These are phyloP conservation scores for Phytophthora hibernalis DNA, from an alignment of 352 stramenopile species.

Conservation along the genomic window DNA sequence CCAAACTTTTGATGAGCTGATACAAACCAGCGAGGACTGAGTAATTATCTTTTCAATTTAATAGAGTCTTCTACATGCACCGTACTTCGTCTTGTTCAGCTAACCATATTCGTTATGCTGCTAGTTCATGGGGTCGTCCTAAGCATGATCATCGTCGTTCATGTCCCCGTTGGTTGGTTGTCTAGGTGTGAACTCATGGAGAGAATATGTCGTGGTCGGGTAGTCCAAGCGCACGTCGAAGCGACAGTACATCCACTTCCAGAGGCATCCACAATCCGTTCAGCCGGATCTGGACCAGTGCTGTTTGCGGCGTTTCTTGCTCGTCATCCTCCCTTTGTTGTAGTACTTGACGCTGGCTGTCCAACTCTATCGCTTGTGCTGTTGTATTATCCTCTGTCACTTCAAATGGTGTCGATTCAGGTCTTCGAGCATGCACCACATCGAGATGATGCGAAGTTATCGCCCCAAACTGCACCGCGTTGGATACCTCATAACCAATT, in stretches of 20 bases:
- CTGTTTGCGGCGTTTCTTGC: neutral
- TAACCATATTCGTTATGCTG: neutral
- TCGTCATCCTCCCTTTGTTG: neutral
- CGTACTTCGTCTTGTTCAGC: neutral
- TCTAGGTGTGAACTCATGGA: slow-evolving; percentile 4
- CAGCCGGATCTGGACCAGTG: neutral
- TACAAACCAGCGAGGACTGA: slow-evolving; percentile 4
- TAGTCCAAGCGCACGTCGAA: too few species aligned
- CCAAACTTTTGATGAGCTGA: slow-evolving; percentile 4
- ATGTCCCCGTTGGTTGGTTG: neutral
- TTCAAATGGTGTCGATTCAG: neutral
- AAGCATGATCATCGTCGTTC: neutral
- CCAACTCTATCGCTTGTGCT: slow-evolving; percentile 6
- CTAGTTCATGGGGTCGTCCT: slow-evolving; percentile 2
- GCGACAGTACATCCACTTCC: too few species aligned
- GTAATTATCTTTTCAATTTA: slow-evolving; percentile 1
- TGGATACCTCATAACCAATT: slow-evolving; percentile 6
- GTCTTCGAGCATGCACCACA: neutral
- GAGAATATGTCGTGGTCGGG: slow-evolving; percentile 13
- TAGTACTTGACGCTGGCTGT: slow-evolving; percentile 3
- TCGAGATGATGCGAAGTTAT: slow-evolving; percentile 5
- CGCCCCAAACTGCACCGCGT: neutral
- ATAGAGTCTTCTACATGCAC: too few species aligned
- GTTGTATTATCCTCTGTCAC: slow-evolving; percentile 9
- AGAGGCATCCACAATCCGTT: slow-evolving; percentile 17